Evolutionary conservation across 495 filamentous ascomycete genomes (phyloP).

Genomic region (Neurospora terricola): DNA sequence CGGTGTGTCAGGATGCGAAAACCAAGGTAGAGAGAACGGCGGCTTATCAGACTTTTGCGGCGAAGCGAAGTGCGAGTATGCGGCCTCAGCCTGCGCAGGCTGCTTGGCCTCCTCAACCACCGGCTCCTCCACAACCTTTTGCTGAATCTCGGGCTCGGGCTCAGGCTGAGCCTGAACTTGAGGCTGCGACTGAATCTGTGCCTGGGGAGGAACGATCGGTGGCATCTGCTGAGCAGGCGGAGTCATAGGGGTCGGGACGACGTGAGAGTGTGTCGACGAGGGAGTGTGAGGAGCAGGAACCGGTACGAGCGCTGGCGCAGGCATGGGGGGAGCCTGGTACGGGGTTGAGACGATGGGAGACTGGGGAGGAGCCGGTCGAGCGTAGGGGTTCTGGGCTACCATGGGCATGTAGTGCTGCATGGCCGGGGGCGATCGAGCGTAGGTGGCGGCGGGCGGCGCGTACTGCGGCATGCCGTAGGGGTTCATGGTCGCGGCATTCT

Average conservation of each 20-base stretch:
- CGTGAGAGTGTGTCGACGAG: conserved; percentile 30
- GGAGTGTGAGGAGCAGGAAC: conserved; percentile 34
- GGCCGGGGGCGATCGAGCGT: conserved; percentile 26
- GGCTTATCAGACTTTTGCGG: conserved; percentile 43
- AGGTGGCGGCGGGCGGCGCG: conserved; percentile 24
- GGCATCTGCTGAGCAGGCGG: conserved; percentile 16
- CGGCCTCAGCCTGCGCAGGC: background rate
- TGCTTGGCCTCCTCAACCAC: background rate
- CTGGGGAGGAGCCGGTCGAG: conserved; percentile 28
- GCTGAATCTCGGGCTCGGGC: conserved; percentile 4
- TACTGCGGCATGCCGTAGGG: conserved; percentile 13
- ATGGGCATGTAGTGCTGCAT: conserved; percentile 36
- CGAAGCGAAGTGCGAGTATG: conserved; percentile 4
- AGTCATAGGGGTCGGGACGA: conserved; percentile 27
- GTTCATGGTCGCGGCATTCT: conserved; percentile 20
- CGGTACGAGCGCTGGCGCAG: conserved; percentile 16
- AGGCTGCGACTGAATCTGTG: conserved; percentile 1
- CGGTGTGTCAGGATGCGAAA: conserved; percentile 54
- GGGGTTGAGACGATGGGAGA: conserved; percentile 30
- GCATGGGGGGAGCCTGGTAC: conserved; percentile 29
- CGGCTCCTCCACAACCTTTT: conserved; percentile 1
- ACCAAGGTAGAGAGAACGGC: conserved; percentile 67
- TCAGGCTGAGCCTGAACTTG: conserved; percentile 4
- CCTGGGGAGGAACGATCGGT: background rate
- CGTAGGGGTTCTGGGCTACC: conserved; percentile 26